These are phyloP conservation scores for Diplodia scrobiculata DNA, from an alignment of 2,329 filamentous ascomycete genomes.

Conservation along the genomic window DNA sequence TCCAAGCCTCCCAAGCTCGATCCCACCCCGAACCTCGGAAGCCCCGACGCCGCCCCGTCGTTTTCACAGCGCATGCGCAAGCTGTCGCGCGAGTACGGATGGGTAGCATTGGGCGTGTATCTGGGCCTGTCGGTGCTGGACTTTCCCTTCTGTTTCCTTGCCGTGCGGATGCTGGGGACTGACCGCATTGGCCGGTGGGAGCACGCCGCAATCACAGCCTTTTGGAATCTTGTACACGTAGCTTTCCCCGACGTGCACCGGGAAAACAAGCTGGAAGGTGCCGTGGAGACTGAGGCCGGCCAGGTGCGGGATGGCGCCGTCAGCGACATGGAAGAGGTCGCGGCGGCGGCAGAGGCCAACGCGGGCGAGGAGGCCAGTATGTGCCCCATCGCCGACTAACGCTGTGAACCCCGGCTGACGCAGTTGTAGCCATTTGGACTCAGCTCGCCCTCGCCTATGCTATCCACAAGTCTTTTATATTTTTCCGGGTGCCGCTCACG, in stretches of 20 bases:
- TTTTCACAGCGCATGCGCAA: slow-evolving; percentile 75
- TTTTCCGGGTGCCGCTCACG: slow-evolving; percentile 88
- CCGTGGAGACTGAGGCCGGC: slow-evolving; percentile 45
- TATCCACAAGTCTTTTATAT: slow-evolving; percentile 97
- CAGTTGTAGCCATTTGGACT: slow-evolving; percentile 66
- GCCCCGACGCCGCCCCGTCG: slow-evolving; percentile 51
- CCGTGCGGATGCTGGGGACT: slow-evolving; percentile 78
- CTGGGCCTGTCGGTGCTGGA: slow-evolving; percentile 78
- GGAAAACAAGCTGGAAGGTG: slow-evolving; percentile 51
- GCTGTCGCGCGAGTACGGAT: slow-evolving; percentile 89
- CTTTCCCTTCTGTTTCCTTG: slow-evolving; percentile 91
- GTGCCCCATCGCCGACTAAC: slow-evolving; percentile 38
- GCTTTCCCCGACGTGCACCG: slow-evolving; percentile 56
- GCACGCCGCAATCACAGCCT: slow-evolving; percentile 64
- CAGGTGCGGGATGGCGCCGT: slow-evolving; percentile 40
- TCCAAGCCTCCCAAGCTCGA: slow-evolving; percentile 39
- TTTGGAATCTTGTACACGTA: slow-evolving; percentile 63
- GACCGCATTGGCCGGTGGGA: slow-evolving; percentile 80
- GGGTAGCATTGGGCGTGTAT: slow-evolving; percentile 91
- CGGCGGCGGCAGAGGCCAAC: slow-evolving; percentile 65
- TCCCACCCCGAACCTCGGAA: slow-evolving; percentile 46
- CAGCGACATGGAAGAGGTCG: slow-evolving; percentile 44
- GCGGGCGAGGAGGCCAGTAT: slow-evolving; percentile 70
- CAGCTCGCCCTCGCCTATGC: slow-evolving; percentile 92
- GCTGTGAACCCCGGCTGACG: not conserved